Base-by-base conservation (phyloP, 352 stramenopile species). In the Pythium rishiriense region DNA sequence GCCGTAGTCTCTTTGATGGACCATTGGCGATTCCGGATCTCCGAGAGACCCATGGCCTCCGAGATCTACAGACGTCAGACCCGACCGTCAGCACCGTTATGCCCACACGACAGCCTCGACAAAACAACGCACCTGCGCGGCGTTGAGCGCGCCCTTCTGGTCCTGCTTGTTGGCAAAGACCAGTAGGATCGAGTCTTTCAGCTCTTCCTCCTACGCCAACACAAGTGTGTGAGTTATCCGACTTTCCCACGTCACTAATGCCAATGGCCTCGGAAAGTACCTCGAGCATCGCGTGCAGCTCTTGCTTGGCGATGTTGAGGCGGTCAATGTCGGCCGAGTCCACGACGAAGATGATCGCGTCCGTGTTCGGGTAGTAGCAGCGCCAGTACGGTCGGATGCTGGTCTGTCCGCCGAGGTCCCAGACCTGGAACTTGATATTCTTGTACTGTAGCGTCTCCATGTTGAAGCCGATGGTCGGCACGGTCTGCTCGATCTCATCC, bases 161-260 rank as follows among this genome's bases (percentile, higher is more conserved):
- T 99, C 97, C 77, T 99, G 98, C 71, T 99, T 99, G 80, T 99
- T 99, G 29, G 98, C 98, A 84, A 99, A 99, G 15, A 99, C 97
- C 35, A 99, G 76, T 66, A 99, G 75, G 72, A 99, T 99, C 28
- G 97, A 96, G 76, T 99, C 97, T 62, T 98, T 97, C 17, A 99
- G 81, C 75, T 99, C 97, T 62, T 99, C 98, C 70, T 99, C 97
- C 83, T 97, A 72, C 21, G 25, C 9, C 7, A n/a, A 37, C 31
- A 43, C 43, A 22, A 51, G 4, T 29, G 47, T 51, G 26, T 47
- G 24, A 24, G 10, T 47, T 24, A 24, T 25, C 31, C n/a, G n/a
- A n/a, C n/a, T n/a, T n/a, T n/a, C n/a, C n/a, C n/a, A n/a, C n/a
- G n/a, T n/a, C n/a, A n/a, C n/a, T n/a, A n/a, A n/a, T n/a, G n/a